phyloP scores from a whole-genome alignment of 768 basidiomycete species.

The Amanita subjunquillea region DNA sequence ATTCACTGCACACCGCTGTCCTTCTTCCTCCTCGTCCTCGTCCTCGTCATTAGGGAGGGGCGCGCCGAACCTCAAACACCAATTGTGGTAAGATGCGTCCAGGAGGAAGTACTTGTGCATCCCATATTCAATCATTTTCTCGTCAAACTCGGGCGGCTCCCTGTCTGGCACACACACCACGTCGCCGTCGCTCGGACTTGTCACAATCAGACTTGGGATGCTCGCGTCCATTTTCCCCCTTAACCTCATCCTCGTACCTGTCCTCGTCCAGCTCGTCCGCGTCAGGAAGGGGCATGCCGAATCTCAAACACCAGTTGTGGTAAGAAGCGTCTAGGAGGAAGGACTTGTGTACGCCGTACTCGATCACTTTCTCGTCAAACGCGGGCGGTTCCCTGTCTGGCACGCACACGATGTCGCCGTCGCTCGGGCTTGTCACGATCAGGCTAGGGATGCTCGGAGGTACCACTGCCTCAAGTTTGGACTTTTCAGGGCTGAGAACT shows the following conservation, averaged over 20 bases:
- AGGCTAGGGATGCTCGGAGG: neutral
- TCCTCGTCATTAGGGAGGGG: neutral
- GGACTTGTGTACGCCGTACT: too few species aligned
- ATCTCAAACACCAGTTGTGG: too few species aligned
- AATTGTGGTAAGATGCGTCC: conserved; percentile 1
- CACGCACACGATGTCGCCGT: too few species aligned
- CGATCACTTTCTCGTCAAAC: too few species aligned
- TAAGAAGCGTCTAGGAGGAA: too few species aligned
- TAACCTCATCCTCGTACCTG: too few species aligned
- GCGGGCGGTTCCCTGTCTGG: too few species aligned
- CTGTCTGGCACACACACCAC: neutral
- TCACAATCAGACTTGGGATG: conserved; percentile 1
- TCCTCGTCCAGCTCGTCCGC: too few species aligned
- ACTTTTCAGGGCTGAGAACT: neutral
- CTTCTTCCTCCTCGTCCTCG: neutral
- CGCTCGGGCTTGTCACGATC: too few species aligned
- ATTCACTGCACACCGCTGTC: neutral
- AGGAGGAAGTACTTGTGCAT: neutral
- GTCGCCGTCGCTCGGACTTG: conserved; percentile 1
- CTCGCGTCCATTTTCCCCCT: neutral
- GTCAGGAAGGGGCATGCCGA: too few species aligned
- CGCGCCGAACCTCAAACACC: neutral
- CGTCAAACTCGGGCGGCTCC: neutral
- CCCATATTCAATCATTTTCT: neutral
- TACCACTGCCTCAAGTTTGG: neutral